Percentiles rank a stretch among this genome's conserved stretches.
Evolutionary conservation across 2,329 filamentous ascomycete genomes (phyloP).

Genomic region (Penicillium sp.): DNA sequence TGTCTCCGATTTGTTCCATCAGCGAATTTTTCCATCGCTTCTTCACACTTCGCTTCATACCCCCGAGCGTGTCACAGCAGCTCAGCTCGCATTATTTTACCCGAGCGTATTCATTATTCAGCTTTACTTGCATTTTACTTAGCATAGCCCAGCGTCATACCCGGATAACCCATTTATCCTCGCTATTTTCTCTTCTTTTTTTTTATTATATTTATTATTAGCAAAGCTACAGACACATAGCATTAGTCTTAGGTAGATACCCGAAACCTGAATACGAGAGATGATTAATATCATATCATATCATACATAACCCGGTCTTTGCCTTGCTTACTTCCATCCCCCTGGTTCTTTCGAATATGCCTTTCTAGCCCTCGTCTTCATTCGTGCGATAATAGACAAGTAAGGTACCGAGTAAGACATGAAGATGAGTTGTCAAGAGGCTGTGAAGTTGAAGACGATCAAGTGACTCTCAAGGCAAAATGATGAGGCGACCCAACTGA

Average conservation of each 20-base stretch:
- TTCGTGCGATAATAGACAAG: not conserved
- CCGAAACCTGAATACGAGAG: slow-evolving; percentile 1
- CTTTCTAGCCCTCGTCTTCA: not conserved
- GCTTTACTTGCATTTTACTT: slow-evolving; percentile 17
- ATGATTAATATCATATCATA: not conserved
- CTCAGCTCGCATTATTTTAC: slow-evolving; percentile 13
- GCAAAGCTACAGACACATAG: slow-evolving; percentile 4
- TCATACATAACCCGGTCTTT: no score
- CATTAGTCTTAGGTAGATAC: slow-evolving; percentile 4
- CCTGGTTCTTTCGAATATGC: not conserved
- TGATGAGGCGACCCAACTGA: no score
- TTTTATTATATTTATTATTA: not conserved
- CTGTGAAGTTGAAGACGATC: no score
- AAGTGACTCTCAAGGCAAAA: no score
- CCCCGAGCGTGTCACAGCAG: slow-evolving; percentile 30
- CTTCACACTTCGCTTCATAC: slow-evolving; percentile 2
- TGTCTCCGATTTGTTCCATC: slow-evolving; percentile 8
- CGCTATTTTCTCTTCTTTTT: not conserved
- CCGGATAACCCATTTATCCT: slow-evolving; percentile 14
- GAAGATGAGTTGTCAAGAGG: not conserved
- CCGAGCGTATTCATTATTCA: slow-evolving; percentile 6
- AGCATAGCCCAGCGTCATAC: slow-evolving; percentile 31
- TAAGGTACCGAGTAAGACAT: not conserved
- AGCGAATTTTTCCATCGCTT: no score
- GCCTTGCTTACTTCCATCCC: not conserved